Percentiles rank a stretch among this genome's conserved stretches.
Evolutionary conservation across 2,329 filamentous ascomycete genomes (phyloP).

Genomic region (Arthrobotrys pseudoclavata): DNA sequence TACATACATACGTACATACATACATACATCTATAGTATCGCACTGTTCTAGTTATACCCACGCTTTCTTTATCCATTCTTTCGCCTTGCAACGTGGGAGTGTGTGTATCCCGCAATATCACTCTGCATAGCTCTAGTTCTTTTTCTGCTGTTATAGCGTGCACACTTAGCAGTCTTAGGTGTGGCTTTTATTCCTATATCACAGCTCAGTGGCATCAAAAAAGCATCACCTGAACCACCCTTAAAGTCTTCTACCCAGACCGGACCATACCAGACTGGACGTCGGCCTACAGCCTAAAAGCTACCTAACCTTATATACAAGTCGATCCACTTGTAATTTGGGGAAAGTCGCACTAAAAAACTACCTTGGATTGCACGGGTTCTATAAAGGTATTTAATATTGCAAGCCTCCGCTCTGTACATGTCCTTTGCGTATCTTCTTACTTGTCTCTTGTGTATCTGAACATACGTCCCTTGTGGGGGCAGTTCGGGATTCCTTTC

Average conservation of each 20-base stretch:
- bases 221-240: conserved; percentile 50
- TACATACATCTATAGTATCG: neutral
- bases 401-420: conserved; percentile 26
- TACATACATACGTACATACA: neutral
- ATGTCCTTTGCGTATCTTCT: neutral
- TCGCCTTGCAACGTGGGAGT: conserved; percentile 34
- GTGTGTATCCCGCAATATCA: conserved; percentile 34
- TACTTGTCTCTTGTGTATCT: conserved; percentile 17
- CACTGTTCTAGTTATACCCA: conserved; percentile 1
- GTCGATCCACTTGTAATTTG: conserved; percentile 2
- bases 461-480: conserved; percentile 35
- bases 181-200: neutral
- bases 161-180: neutral
- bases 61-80: conserved; percentile 26
- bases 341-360: conserved; percentile 20
- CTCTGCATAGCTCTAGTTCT: conserved; percentile 24
- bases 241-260: neutral
- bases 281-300: conserved; percentile 15
- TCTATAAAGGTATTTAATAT: conserved; percentile 40
- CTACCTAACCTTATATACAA: conserved; percentile 2
- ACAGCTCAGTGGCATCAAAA: conserved; percentile 35
- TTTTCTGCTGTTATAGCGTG: conserved; percentile 3
- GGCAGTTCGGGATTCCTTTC: conserved; percentile 49
- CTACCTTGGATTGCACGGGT: neutral
- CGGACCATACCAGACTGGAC: conserved; percentile 19